These are phyloP conservation scores for Venturia aucupariae DNA, from an alignment of 2,329 filamentous ascomycete species.

Conservation along the genomic window DNA sequence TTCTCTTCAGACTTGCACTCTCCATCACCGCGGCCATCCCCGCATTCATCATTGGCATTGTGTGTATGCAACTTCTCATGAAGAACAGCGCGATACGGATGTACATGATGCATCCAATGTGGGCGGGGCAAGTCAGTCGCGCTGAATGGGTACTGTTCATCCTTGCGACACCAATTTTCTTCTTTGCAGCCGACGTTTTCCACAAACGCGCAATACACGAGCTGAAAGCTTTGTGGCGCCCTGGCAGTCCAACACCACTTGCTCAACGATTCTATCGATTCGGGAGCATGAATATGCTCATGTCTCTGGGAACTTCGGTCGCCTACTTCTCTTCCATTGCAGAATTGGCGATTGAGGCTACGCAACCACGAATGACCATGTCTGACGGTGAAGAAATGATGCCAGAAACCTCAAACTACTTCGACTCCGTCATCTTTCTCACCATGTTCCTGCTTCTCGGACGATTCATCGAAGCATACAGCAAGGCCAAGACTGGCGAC, in stretches of 20 bases:
- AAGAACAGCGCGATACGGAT: slow-evolving; percentile 47
- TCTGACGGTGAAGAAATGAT: slow-evolving; percentile 17
- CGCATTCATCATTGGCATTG: slow-evolving; percentile 77
- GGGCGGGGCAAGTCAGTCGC: slow-evolving; percentile 60
- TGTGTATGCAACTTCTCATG: slow-evolving; percentile 78
- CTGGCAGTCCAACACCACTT: slow-evolving; percentile 61
- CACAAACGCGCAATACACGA: slow-evolving; percentile 73
- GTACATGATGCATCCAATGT: slow-evolving; percentile 63
- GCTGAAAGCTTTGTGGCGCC: slow-evolving; percentile 66
- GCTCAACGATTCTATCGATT: slow-evolving; percentile 78
- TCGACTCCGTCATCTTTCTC: slow-evolving; percentile 86
- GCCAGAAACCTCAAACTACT: slow-evolving; percentile 48
- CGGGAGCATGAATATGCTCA: slow-evolving; percentile 92
- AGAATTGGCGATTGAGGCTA: slow-evolving; percentile 55
- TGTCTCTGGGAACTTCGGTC: slow-evolving; percentile 79
- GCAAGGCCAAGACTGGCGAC: slow-evolving; percentile 82
- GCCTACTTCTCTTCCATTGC: slow-evolving; percentile 77
- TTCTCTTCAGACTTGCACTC: slow-evolving; percentile 62
- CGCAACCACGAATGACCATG: slow-evolving; percentile 21
- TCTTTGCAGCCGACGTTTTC: slow-evolving; percentile 78
- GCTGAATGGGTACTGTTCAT: slow-evolving; percentile 72
- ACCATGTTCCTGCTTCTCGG: slow-evolving; percentile 75
- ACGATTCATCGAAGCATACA: slow-evolving; percentile 76
- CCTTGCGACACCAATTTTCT: slow-evolving; percentile 76
- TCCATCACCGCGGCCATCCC: slow-evolving; percentile 65